Conservation (phyloP, 31 red algal species). For the Bonnemaisonia californica region DNA sequence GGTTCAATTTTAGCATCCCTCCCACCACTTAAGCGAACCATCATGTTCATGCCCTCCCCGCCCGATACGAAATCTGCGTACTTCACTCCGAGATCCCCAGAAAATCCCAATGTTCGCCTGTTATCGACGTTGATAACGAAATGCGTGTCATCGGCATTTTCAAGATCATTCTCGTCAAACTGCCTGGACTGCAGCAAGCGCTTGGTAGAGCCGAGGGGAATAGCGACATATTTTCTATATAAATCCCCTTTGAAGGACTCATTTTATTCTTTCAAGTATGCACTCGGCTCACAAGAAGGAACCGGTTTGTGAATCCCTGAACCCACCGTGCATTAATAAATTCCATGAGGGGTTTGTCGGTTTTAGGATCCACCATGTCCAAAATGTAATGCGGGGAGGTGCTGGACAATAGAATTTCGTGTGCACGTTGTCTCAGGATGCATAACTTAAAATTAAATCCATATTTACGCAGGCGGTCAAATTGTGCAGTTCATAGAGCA, state of each 20-base stretch:
- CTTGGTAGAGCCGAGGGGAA: not conserved
- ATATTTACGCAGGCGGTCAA: conserved; percentile 19
- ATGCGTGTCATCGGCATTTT: conserved; percentile 39
- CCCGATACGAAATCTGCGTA: conserved; percentile 32
- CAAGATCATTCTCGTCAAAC: conserved; percentile 18
- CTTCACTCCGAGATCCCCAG: conserved; percentile 25
- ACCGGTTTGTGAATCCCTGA: conserved; percentile 15
- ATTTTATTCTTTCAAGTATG: conserved; percentile 20
- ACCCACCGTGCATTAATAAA: conserved; percentile 20
- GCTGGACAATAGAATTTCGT: not conserved
- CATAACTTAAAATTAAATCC: conserved; percentile 44
- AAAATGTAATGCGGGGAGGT: not conserved
- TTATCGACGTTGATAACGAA: conserved; percentile 28
- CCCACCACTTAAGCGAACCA: conserved; percentile 30
- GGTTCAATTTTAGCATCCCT: conserved; percentile 16
- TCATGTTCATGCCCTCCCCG: conserved; percentile 41
- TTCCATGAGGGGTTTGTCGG: not conserved
- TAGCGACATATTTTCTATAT: conserved; percentile 6
- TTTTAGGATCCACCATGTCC: conserved; percentile 22
- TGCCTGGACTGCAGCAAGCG: not conserved
- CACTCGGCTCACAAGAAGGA: conserved; percentile 21
- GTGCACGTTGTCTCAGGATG: not conserved
- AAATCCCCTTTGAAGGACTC: not conserved
- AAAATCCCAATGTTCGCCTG: conserved; percentile 2
- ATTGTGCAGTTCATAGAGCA: conserved; percentile 26